phyloP scores from a whole-genome alignment of 75 land plant genomes.

The Selaginella tamariscina region DNA sequence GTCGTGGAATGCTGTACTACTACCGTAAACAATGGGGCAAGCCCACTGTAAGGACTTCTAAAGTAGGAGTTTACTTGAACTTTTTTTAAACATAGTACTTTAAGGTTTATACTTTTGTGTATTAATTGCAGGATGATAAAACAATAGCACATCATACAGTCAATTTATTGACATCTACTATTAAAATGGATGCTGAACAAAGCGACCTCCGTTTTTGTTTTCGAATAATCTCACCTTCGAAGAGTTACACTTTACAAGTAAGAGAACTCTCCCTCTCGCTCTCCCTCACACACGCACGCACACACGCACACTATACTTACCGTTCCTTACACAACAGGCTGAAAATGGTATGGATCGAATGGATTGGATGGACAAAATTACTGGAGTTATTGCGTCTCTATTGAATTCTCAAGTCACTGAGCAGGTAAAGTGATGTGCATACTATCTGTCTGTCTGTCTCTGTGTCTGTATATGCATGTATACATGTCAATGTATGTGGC shows the following conservation, averaged over 20 bases:
- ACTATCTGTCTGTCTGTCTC: background rate
- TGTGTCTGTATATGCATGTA: no score
- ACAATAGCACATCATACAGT: slow-evolving; percentile 91
- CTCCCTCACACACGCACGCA: background rate
- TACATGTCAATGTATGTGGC: no score
- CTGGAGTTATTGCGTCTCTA: slow-evolving; percentile 84
- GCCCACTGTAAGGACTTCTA: slow-evolving; percentile 52
- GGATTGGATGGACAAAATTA: slow-evolving; percentile 96
- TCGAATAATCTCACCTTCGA: slow-evolving; percentile 87
- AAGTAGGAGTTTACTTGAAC: background rate
- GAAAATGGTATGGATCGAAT: slow-evolving; percentile 80
- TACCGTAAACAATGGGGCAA: slow-evolving; percentile 77
- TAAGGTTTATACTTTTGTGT: background rate
- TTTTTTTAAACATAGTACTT: background rate
- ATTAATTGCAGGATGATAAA: slow-evolving; percentile 61
- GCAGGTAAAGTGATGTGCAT: slow-evolving; percentile 32
- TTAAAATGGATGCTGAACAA: slow-evolving; percentile 97
- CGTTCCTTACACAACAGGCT: slow-evolving; percentile 35
- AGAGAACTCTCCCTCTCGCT: background rate
- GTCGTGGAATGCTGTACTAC: slow-evolving; percentile 93
- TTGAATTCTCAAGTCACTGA: slow-evolving; percentile 57
- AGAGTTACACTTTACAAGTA: slow-evolving; percentile 92
- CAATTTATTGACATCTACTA: slow-evolving; percentile 86
- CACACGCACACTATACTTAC: background rate
- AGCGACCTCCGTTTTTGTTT: slow-evolving; percentile 97